Evolutionary conservation across 108 stramenopile species (phyloP).

Genomic region (Cyclotella sp.): DNA sequence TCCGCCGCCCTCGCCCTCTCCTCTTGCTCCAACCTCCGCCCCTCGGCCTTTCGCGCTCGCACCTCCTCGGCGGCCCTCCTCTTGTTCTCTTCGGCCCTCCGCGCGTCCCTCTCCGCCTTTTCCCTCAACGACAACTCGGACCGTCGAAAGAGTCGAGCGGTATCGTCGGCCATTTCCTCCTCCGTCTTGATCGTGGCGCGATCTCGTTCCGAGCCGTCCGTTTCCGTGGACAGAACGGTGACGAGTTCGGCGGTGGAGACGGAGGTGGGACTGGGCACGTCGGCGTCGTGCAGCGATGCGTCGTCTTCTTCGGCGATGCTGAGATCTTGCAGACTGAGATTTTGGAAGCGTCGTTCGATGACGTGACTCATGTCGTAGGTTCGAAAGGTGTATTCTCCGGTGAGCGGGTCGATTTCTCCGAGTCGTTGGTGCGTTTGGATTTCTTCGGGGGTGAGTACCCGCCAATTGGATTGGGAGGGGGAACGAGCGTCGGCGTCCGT

Average conservation of each 20-base stretch:
- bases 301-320: slow-evolving; percentile 12
- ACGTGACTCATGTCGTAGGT: slow-evolving; percentile 39
- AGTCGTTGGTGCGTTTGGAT: neutral
- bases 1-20: neutral
- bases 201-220: slow-evolving; percentile 2
- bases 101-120: slow-evolving; percentile 6
- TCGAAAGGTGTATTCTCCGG: slow-evolving; percentile 28
- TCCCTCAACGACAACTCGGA: slow-evolving; percentile 30
- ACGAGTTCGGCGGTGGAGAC: neutral
- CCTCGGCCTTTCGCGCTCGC: neutral
- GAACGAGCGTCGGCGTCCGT: neutral
- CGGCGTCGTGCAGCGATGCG: neutral
- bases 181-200: slow-evolving; percentile 4
- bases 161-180: slow-evolving; percentile 34
- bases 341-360: neutral
- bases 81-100: neutral
- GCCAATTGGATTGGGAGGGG: slow-evolving; percentile 7
- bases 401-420: neutral
- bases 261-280: slow-evolving; percentile 15
- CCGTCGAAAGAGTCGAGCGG: slow-evolving; percentile 48
- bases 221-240: slow-evolving; percentile 8
- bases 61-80: slow-evolving; percentile 12
- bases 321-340: neutral
- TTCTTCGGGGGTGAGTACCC: slow-evolving; percentile 5
- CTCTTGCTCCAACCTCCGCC: slow-evolving; percentile 5